Evolutionary conservation across 768 basidiomycete genomes (phyloP).

Genomic region (Scleroderma citrinum): DNA sequence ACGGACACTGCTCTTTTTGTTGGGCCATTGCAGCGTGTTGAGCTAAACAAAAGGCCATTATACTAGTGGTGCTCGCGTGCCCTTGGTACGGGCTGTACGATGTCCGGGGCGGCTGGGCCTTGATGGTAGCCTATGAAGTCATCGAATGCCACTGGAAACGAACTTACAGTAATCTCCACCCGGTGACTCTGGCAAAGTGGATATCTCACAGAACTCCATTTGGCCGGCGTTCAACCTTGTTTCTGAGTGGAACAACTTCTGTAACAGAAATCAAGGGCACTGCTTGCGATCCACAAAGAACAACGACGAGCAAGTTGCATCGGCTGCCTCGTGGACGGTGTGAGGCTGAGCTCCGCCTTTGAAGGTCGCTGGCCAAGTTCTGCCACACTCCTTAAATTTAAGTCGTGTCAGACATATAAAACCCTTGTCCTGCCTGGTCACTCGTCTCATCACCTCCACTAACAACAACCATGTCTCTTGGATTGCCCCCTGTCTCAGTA

Average conservation of each 20-base stretch:
- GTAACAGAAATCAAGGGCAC: not conserved
- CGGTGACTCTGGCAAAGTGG: not conserved
- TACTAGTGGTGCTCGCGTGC: not conserved
- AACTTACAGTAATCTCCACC: not conserved
- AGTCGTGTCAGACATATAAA: not conserved
- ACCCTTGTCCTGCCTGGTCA: no score
- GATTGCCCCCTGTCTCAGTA: slow-evolving; percentile 52
- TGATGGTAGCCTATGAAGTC: not conserved
- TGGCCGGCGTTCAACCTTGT: not conserved
- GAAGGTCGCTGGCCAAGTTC: not conserved
- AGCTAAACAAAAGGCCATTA: not conserved
- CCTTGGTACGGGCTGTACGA: not conserved
- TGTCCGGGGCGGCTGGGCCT: not conserved
- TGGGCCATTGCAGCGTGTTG: not conserved
- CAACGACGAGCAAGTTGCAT: not conserved
- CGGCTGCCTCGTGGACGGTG: not conserved
- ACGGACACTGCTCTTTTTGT: not conserved
- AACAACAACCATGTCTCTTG: slow-evolving; percentile 32
- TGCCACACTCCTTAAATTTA: not conserved
- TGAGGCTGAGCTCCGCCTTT: not conserved
- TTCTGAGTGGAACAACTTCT: not conserved
- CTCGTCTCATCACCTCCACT: not conserved
- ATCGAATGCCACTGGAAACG: not conserved
- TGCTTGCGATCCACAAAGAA: not conserved
- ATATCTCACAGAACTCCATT: not conserved